Base-by-base conservation (phyloP, 495 filamentous ascomycete genomes). In the Penicillium robsamsonii region DNA sequence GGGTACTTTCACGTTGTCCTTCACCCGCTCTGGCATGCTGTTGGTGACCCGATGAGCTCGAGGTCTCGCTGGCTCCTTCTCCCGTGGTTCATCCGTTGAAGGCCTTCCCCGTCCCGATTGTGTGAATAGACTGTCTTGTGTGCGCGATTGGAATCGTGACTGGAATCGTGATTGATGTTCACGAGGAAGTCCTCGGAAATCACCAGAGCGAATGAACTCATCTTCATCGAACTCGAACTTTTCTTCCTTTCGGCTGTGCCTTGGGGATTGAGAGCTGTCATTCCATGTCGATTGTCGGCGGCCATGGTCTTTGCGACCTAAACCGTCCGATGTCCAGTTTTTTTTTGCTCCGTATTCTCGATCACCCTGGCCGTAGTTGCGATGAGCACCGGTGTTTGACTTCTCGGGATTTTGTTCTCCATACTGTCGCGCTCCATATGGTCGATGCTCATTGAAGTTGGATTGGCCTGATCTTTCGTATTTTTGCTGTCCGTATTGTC, bases 1-100 rank as follows among this genome's bases (percentile, higher is more conserved):
- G 0, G 85, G 85, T 0, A 73, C 66, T 43, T 54, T 59, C 11
- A 77, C 75, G 44, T 75, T 61, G 9, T 66, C 56, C 44, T 74
- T 77, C 9, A 76, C 67, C 35, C 72, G 67, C 56, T 77, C 73
- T 40, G 75, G 74, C 24, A 58, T 55, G 33, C 48, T 56, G 15
- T 70, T 64, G 20, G 73, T 69, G n/a, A 38, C 24, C 17, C 57
- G 58, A 48, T 74, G 68, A n/a, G 55, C 42, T 7, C 62, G 56
- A 25, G 63, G 52, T 20, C 30, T 65, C 17, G 35, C 46, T 30
- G 55, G 31, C 12, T 47, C 37, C 10, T 27, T 53, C 31, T 54
- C 52, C 52, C 31, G 22, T 15, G 22, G 45, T 43, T 59, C 45
- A 43, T 56, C 50, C 25, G 7, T 17, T 8, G 22, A 3, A 15